These are phyloP conservation scores for Tricholoma saponaceum DNA, from an alignment of 768 basidiomycete genomes.

Conservation along the genomic window DNA sequence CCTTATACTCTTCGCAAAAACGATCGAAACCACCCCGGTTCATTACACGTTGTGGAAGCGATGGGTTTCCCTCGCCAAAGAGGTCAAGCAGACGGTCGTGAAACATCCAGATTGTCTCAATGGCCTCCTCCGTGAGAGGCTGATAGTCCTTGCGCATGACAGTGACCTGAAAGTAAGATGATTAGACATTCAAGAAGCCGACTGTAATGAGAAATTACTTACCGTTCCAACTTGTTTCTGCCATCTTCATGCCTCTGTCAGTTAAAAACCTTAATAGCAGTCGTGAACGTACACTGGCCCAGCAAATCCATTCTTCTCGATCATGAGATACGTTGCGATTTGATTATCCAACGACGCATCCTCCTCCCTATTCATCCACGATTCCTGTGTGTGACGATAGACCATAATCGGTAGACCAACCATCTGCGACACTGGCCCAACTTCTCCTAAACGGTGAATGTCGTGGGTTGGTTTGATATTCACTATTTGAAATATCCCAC, in stretches of 20 bases:
- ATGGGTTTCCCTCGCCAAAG: constrained; percentile 12
- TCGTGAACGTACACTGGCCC: neutral
- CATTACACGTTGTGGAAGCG: neutral
- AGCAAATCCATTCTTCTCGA: constrained; percentile 3
- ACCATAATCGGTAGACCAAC: constrained; percentile 5
- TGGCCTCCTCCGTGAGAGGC: constrained; percentile 9
- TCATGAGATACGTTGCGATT: constrained; percentile 13
- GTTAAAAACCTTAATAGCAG: too few relatives aligned
- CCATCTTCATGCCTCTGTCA: constrained; percentile 3
- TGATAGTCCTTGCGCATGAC: constrained; percentile 11
- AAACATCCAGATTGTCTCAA: constrained; percentile 28
- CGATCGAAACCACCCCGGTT: constrained; percentile 5
- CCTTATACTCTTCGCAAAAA: constrained; percentile 4
- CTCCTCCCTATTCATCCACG: neutral
- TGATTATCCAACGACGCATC: constrained; percentile 2
- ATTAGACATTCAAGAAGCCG: too few relatives aligned
- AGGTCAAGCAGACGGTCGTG: constrained; percentile 26
- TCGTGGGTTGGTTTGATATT: constrained; percentile 3
- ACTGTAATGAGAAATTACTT: too few relatives aligned
- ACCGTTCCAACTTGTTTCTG: constrained; percentile 9
- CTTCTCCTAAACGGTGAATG: constrained; percentile 8
- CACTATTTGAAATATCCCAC: constrained; percentile 2
- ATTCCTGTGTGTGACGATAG: constrained; percentile 5
- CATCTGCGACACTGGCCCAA: constrained; percentile 4
- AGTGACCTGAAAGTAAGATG: constrained; percentile 5